Percentiles rank a stretch among this genome's conserved stretches.
phyloP scores from a whole-genome alignment of 1,284 basidiomycete genomes.

The Ustilago trichophora region DNA sequence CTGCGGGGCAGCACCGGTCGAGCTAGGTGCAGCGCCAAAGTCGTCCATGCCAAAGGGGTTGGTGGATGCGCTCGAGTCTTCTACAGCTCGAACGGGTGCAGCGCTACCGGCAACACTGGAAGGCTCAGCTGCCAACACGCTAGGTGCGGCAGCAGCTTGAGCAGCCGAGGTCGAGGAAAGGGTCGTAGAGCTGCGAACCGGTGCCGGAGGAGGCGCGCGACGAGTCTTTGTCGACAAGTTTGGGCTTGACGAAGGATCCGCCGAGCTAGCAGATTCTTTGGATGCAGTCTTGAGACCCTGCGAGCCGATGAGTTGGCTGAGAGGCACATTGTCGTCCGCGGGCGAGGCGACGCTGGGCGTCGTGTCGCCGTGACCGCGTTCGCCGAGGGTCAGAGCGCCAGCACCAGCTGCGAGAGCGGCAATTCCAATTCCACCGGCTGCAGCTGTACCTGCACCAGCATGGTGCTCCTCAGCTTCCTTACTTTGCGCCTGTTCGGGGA shows the following conservation, averaged over 20 bases:
- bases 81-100: slow-evolving; percentile 15
- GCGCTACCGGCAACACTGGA: slow-evolving; percentile 2
- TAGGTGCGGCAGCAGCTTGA: slow-evolving; percentile 12
- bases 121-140: slow-evolving; percentile 20
- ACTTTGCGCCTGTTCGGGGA: not conserved
- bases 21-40: slow-evolving; percentile 13
- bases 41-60: slow-evolving; percentile 50
- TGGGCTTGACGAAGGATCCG: too few species aligned
- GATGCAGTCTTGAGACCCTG: not conserved
- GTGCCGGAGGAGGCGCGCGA: slow-evolving; percentile 57
- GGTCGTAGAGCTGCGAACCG: slow-evolving; percentile 39
- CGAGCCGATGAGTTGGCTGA: slow-evolving; percentile 35
- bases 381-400: slow-evolving; percentile 35
- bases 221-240: slow-evolving; percentile 50
- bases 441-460: slow-evolving; percentile 23
- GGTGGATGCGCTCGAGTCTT: slow-evolving; percentile 10
- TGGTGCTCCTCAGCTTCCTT: slow-evolving; percentile 2
- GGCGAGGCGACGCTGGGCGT: slow-evolving; percentile 14
- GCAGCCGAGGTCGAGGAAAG: slow-evolving; percentile 25
- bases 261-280: slow-evolving; percentile 1
- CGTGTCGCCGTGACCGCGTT: slow-evolving; percentile 21
- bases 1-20: not conserved
- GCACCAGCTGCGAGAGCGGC: slow-evolving; percentile 33
- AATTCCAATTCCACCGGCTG: slow-evolving; percentile 24
- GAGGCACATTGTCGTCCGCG: slow-evolving; percentile 42